Percentiles rank a stretch among this genome's conserved stretches.
Conservation (phyloP, 768 basidiomycete genomes). For the Xanthoconium purpureum region DNA sequence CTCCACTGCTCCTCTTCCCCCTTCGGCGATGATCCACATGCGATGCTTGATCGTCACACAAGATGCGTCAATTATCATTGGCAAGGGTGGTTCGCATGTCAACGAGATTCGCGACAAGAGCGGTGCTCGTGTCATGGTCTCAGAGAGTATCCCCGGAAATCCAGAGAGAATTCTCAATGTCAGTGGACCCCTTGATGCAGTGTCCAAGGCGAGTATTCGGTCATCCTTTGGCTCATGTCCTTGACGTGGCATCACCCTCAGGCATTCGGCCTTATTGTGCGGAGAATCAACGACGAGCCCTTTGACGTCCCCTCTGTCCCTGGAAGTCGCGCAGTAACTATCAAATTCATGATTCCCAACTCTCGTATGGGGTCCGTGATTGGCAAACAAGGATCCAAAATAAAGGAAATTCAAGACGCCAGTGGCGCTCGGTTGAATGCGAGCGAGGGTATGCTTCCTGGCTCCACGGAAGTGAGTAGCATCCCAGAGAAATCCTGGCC, state of each 20-base stretch:
- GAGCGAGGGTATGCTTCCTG: constrained; percentile 96
- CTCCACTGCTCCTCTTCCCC: constrained; percentile 45
- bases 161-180: constrained; percentile 99
- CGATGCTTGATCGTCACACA: constrained; percentile 98
- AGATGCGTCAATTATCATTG: constrained; percentile 99
- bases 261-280: constrained; percentile 98
- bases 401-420: constrained; percentile 99
- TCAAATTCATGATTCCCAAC: constrained; percentile 99
- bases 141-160: constrained; percentile 97
- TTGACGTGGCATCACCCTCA: constrained; percentile 30
- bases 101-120: constrained; percentile 99
- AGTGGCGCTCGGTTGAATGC: constrained; percentile 95
- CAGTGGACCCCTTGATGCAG: constrained; percentile 95
- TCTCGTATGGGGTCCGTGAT: constrained; percentile 99
- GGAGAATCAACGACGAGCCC: constrained; percentile 98
- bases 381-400: constrained; percentile 95
- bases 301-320: constrained; percentile 98
- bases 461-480: constrained; percentile 88
- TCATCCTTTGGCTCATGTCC: background rate
- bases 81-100: constrained; percentile 91
- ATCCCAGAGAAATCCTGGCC: background rate
- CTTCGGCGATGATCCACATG: constrained; percentile 91
- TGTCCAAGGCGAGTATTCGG: constrained; percentile 74
- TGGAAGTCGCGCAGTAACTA: constrained; percentile 96
- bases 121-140: constrained; percentile 93